phyloP scores from a whole-genome alignment of 169 alveolate species.

The Plasmodium billcollinsi region DNA sequence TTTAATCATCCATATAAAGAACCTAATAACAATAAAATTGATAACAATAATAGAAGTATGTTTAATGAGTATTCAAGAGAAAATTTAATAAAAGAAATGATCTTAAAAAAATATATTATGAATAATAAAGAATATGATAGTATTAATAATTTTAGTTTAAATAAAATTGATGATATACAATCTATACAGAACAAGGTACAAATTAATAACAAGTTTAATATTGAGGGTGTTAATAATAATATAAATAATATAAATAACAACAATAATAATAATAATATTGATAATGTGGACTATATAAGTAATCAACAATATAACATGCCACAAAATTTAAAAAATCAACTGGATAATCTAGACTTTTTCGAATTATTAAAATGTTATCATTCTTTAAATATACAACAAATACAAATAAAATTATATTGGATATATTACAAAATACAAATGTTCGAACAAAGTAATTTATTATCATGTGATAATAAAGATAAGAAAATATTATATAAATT shows the following conservation, averaged over 20 bases:
- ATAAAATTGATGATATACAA: too few species aligned
- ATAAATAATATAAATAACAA: not conserved
- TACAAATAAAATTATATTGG: conserved; percentile 34
- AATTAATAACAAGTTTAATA: too few species aligned
- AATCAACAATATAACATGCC: conserved; percentile 6
- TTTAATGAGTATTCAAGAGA: too few species aligned
- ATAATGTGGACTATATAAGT: not conserved
- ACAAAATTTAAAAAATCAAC: conserved; percentile 1
- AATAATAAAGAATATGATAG: too few species aligned
- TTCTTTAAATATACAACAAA: conserved; percentile 49
- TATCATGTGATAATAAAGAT: conserved; percentile 9
- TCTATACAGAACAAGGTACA: too few species aligned
- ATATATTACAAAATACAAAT: conserved; percentile 16
- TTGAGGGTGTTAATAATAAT: too few species aligned
- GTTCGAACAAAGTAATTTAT: conserved; percentile 5
- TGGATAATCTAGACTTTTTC: conserved; percentile 19
- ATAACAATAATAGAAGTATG: too few species aligned
- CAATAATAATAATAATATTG: not conserved
- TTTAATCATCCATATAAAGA: too few species aligned
- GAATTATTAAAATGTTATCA: conserved; percentile 49
- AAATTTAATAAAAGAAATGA: too few species aligned
- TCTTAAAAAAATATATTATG: too few species aligned
- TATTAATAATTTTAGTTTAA: too few species aligned
- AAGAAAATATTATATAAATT: conserved; percentile 19
- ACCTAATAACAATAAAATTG: too few species aligned